Conservation (phyloP, 2,329 filamentous ascomycete species). For the Pochonia chlamydosporia region DNA sequence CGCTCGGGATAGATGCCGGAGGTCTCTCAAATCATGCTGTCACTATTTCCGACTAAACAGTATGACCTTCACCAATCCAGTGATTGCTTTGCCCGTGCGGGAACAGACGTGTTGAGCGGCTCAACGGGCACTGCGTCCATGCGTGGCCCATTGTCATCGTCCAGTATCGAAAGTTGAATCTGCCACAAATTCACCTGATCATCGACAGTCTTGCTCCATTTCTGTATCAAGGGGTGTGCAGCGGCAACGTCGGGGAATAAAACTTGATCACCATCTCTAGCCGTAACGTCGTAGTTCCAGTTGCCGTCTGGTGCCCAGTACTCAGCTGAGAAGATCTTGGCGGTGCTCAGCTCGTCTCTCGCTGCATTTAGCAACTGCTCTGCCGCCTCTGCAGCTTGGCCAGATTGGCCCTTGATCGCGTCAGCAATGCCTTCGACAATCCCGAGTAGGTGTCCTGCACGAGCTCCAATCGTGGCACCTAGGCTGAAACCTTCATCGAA, state of each 20-base stretch:
- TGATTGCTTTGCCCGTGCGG: slow-evolving; percentile 22
- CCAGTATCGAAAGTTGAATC: slow-evolving; percentile 26
- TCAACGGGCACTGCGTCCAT: slow-evolving; percentile 22
- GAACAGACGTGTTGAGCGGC: slow-evolving; percentile 16
- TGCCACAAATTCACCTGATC: slow-evolving; percentile 26
- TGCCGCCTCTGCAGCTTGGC: slow-evolving; percentile 16
- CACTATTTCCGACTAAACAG: neutral
- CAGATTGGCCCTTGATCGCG: slow-evolving; percentile 31
- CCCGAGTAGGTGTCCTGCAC: slow-evolving; percentile 70
- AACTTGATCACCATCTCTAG: slow-evolving; percentile 33
- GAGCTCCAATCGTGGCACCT: slow-evolving; percentile 72
- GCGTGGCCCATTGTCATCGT: slow-evolving; percentile 24
- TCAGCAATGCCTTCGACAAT: slow-evolving; percentile 65
- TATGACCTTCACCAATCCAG: slow-evolving; percentile 31
- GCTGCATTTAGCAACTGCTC: slow-evolving; percentile 42
- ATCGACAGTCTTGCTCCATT: slow-evolving; percentile 46
- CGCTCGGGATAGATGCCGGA: neutral
- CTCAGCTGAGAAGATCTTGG: slow-evolving; percentile 56
- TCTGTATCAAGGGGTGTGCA: slow-evolving; percentile 60
- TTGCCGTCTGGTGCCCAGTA: slow-evolving; percentile 66
- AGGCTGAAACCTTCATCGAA: slow-evolving; percentile 89
- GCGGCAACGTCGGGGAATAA: slow-evolving; percentile 58
- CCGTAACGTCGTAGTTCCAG: slow-evolving; percentile 57
- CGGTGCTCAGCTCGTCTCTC: slow-evolving; percentile 52
- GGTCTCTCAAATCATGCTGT: neutral